phyloP scores from a whole-genome alignment of 179 eudicot species.

The Silene coronaria region DNA sequence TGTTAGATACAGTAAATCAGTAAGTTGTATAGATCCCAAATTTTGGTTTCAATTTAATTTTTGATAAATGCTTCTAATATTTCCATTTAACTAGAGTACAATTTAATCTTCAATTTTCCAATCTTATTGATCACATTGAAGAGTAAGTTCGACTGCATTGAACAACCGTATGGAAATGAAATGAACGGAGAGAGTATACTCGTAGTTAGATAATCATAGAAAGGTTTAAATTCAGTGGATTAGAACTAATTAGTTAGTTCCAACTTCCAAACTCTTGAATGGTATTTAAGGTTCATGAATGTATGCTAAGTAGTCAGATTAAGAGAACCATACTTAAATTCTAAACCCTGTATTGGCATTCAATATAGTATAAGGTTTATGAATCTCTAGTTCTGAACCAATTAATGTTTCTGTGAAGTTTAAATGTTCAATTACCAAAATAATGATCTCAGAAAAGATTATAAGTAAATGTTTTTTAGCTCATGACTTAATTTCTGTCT shows the following conservation, averaged over 20 bases:
- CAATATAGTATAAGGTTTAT: background rate
- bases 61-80: constrained; percentile 15
- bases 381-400: background rate
- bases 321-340: background rate
- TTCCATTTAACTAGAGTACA: background rate
- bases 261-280: background rate
- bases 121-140: background rate
- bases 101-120: background rate
- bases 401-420: background rate
- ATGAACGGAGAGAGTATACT: too few relatives aligned
- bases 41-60: constrained; percentile 27
- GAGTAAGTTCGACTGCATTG: too few relatives aligned
- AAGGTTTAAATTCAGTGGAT: background rate
- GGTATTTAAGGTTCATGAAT: background rate
- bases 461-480: too few relatives aligned
- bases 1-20: constrained; percentile 12
- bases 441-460: too few relatives aligned
- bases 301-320: background rate
- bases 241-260: background rate
- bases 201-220: too few relatives aligned
- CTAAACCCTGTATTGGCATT: background rate
- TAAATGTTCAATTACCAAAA: too few relatives aligned
- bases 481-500: too few relatives aligned
- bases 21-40: constrained; percentile 28
- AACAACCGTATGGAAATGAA: too few relatives aligned